Base-by-base conservation (phyloP, 2,329 filamentous ascomycete species). In the Botrytis paeoniae region DNA sequence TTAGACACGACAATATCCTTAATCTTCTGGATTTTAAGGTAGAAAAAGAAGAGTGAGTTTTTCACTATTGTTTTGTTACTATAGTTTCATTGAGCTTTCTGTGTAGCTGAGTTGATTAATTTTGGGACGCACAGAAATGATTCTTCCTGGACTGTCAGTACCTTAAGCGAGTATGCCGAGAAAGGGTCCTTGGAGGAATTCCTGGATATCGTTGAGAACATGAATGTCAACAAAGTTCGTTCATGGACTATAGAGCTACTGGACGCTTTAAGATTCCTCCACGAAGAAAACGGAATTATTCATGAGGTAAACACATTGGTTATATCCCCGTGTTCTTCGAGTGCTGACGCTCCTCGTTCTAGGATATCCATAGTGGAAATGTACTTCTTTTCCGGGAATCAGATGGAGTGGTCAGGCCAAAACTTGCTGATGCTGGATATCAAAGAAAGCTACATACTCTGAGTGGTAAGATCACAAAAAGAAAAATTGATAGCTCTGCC, bases 231-330 rank as follows among this genome's bases (percentile, higher is more conserved):
- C 75, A 95, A 91, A 80, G 91, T 95, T 62, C 91, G 94, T 70
- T 91, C 93, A 37, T 98, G 94, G 92, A 96, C 94, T n/a, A 90
- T 95, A 74, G 94, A 97, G 78, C 86, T 99, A 29, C 87, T 99
- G 39, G 94, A 98, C 83, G 96, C 92, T 0, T 85, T 99, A 41
- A 92, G 94, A 73, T 97, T 92, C 80, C 89, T 97, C 70, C 95
- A 98, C 82, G 91, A 73, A 62, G 72, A 92, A 76, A 91, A 93
- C 80, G 94, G 94, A 32, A 86, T 98, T 73, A 86, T 93, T 37
- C 96, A 98, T 82, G 92, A 93, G 70, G 70, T 72, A 69, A 25
- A 51, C n/a, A 25, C 32, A 70, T 61, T 4, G 22, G 2, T 57
- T 25, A 10, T 20, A 32, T 45, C 16, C 39, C 39, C 39, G 20